Evolutionary conservation across 176 grass and related monocot genomes (phyloP).

Genomic region (Cenchrus americanus): DNA sequence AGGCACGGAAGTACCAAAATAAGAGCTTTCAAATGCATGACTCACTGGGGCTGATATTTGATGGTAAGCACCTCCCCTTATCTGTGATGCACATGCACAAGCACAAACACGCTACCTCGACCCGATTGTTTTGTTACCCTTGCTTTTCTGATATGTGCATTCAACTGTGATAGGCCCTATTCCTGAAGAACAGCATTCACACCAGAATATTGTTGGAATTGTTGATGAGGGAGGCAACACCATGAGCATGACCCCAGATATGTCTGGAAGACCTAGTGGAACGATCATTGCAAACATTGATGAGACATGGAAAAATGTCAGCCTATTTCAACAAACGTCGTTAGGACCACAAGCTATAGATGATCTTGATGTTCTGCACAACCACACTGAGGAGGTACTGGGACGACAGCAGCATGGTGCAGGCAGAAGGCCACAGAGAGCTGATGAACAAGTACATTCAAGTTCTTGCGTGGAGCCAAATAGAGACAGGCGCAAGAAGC

Average conservation of each 20-base stretch:
- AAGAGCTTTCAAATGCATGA: conserved; percentile 52
- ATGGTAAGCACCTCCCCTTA: conserved; percentile 28
- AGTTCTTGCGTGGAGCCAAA: conserved; percentile 53
- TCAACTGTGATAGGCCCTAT: conserved; percentile 41
- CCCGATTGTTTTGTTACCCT: neutral
- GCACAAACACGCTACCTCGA: neutral
- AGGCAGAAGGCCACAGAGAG: conserved; percentile 12
- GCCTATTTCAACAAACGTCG: conserved; percentile 9
- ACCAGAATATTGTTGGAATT: conserved; percentile 28
- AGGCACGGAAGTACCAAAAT: conserved; percentile 58
- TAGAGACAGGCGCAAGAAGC: conserved; percentile 47
- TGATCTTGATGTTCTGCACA: conserved; percentile 38
- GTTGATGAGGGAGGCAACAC: conserved; percentile 37
- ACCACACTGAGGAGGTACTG: conserved; percentile 42
- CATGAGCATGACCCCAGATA: conserved; percentile 18
- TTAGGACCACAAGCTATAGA: conserved; percentile 36
- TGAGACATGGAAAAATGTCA: conserved; percentile 41
- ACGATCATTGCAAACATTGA: conserved; percentile 18
- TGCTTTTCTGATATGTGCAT: conserved; percentile 24
- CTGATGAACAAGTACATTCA: conserved; percentile 47
- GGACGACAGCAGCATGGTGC: conserved; percentile 23
- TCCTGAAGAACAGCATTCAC: conserved; percentile 41
- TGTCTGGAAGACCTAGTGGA: conserved; percentile 45
- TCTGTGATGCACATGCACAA: neutral
- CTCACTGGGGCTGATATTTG: conserved; percentile 45